phyloP scores from a whole-genome alignment of 2,329 filamentous ascomycete genomes.

The Alternaria viburni region DNA sequence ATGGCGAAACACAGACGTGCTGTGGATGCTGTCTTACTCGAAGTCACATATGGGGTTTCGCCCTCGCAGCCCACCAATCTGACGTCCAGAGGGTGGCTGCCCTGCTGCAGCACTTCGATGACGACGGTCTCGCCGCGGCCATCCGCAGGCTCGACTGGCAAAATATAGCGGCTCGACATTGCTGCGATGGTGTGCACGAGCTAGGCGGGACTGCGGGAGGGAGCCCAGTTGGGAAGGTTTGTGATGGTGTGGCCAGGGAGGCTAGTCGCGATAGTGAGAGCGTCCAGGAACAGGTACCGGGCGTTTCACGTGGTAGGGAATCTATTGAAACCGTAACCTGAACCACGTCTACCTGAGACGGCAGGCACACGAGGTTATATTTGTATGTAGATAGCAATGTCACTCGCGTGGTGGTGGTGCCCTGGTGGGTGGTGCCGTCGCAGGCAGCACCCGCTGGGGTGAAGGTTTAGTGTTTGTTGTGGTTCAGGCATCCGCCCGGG shows the following conservation, averaged over 20 bases:
- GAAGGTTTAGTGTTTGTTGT: conserved; percentile 8
- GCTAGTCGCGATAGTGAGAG: background rate
- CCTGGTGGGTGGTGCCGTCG: background rate
- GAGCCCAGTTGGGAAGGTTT: conserved; percentile 4
- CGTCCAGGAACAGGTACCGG: conserved; percentile 14
- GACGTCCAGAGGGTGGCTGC: conserved; percentile 65
- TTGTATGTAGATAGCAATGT: background rate
- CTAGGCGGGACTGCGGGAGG: conserved; percentile 2
- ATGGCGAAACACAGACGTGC: conserved; percentile 16
- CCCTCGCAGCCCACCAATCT: conserved; percentile 73
- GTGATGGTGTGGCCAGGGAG: conserved; percentile 1
- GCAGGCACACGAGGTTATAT: conserved; percentile 14
- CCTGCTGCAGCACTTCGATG: conserved; percentile 62
- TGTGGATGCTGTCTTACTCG: conserved; percentile 57
- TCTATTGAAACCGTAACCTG: conserved; percentile 15
- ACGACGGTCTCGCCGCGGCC: conserved; percentile 63
- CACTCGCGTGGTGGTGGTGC: background rate
- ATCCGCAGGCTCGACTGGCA: conserved; percentile 66
- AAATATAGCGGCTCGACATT: conserved; percentile 49
- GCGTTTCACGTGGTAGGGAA: conserved; percentile 17
- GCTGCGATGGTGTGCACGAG: background rate
- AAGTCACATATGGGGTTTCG: conserved; percentile 63
- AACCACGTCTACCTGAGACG: background rate
- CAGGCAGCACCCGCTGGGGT: conserved; percentile 2
- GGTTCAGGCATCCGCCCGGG: conserved; percentile 10